phyloP scores from a whole-genome alignment of 148 eudicot species.

The Amaranthus palmeri region DNA sequence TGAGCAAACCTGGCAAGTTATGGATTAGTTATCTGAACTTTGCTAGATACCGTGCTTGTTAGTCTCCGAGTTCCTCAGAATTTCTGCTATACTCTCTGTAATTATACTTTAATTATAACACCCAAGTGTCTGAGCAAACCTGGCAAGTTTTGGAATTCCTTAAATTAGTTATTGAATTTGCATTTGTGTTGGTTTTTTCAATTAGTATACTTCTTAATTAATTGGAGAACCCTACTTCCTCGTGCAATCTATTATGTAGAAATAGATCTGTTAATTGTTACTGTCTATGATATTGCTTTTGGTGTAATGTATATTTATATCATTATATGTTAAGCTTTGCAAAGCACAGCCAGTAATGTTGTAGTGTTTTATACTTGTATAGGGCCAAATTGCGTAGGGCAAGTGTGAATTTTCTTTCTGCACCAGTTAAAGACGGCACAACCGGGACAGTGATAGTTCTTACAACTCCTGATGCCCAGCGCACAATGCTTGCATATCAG shows the following conservation, averaged over 20 bases:
- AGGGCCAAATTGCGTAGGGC: constrained; percentile 84
- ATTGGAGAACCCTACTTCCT: not conserved
- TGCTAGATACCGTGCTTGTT: not conserved
- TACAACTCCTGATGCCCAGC: constrained; percentile 97
- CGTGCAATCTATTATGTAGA: not conserved
- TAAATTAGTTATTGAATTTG: too few relatives aligned
- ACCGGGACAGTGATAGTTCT: constrained; percentile 97
- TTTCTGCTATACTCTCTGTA: not conserved
- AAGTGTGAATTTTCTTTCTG: constrained; percentile 87
- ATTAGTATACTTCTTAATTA: too few relatives aligned
- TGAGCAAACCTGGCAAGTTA: too few relatives aligned
- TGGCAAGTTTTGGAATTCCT: too few relatives aligned
- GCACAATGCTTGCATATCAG: constrained; percentile 99
- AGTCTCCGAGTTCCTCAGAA: not conserved
- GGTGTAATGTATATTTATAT: not conserved
- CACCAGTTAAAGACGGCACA: constrained; percentile 88
- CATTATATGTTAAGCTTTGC: not conserved
- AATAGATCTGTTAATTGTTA: not conserved
- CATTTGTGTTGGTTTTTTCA: not conserved
- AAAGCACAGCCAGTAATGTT: not conserved
- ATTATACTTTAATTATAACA: not conserved
- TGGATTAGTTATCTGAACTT: not conserved
- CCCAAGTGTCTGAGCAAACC: not conserved
- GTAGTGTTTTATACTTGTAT: not conserved
- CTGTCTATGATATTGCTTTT: not conserved